phyloP scores from a whole-genome alignment of 768 basidiomycete genomes.

The Kwoniella newhampshirensis region DNA sequence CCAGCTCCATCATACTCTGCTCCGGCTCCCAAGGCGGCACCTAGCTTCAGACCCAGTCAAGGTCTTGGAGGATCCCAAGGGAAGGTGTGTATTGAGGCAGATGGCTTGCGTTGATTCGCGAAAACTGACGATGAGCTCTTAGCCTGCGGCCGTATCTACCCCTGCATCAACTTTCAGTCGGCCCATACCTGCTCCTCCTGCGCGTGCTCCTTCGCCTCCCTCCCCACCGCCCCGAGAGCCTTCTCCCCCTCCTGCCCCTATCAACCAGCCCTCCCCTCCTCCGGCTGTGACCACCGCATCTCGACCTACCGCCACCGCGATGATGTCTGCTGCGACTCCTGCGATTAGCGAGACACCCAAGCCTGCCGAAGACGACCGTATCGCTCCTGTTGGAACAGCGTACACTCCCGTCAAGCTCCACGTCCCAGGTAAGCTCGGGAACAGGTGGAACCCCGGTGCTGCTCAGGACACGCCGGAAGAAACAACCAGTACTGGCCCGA shows the following conservation, averaged over 20 bases:
- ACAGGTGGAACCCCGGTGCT: conserved; percentile 57
- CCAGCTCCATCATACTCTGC: conserved; percentile 23
- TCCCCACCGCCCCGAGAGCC: conserved; percentile 32
- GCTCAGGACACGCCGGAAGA: conserved; percentile 21
- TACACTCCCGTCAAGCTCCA: conserved; percentile 84
- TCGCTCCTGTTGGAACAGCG: conserved; percentile 79
- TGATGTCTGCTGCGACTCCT: conserved; percentile 38
- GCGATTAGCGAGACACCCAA: conserved; percentile 58
- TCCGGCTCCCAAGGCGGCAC: conserved; percentile 67
- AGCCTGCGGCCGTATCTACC: conserved; percentile 48
- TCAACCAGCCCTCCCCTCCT: conserved; percentile 25
- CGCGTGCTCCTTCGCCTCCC: conserved; percentile 22
- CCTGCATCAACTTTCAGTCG: conserved; percentile 54
- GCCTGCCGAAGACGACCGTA: conserved; percentile 75
- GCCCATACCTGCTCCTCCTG: conserved; percentile 53
- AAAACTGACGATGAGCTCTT: conserved; percentile 34
- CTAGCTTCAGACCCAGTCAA: conserved; percentile 61
- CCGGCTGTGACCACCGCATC: conserved; percentile 17
- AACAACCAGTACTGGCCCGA: conserved; percentile 14
- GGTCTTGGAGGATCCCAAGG: conserved; percentile 43
- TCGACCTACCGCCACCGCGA: conserved; percentile 12
- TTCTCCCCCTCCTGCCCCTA: conserved; percentile 32
- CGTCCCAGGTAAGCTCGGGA: conserved; percentile 81
- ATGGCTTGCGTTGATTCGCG: not conserved
- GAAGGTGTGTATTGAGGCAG: conserved; percentile 27